Evolutionary conservation across 1,284 basidiomycete species (phyloP).

Genomic region (Marasmius tenuissimus): DNA sequence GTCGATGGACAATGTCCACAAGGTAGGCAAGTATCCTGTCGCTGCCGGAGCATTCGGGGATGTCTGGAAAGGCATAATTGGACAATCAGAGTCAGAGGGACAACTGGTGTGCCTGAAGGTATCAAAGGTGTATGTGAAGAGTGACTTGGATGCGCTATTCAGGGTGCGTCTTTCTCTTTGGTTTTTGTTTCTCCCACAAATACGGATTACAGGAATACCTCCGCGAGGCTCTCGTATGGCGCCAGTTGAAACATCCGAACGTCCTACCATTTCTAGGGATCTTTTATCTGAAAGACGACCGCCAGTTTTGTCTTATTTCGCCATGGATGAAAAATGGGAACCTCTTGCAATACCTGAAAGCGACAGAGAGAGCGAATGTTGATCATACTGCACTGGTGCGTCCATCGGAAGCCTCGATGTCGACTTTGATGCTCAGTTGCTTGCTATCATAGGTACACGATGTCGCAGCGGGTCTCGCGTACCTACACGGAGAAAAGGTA

Average conservation of each 20-base stretch:
- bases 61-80: neutral
- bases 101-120: constrained; percentile 4
- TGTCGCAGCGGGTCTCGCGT: neutral
- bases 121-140: neutral
- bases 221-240: neutral
- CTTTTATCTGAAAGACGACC: neutral
- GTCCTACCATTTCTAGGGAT: neutral
- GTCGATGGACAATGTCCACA: neutral
- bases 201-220: neutral
- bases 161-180: neutral
- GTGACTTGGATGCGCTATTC: neutral
- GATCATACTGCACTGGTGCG: constrained; percentile 23
- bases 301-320: constrained; percentile 14
- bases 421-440: neutral
- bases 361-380: constrained; percentile 7
- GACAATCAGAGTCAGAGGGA: neutral
- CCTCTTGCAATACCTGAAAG: constrained; percentile 25
- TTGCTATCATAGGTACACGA: neutral
- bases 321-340: constrained; percentile 36
- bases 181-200: neutral
- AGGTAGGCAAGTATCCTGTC: neutral
- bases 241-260: neutral
- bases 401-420: neutral
- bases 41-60: neutral
- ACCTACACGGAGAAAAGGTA: neutral